Evolutionary conservation across 768 basidiomycete genomes (phyloP), one percentile per base, ranked within the genome.

Genomic region (Trichaptum fuscoviolaceum): DNA sequence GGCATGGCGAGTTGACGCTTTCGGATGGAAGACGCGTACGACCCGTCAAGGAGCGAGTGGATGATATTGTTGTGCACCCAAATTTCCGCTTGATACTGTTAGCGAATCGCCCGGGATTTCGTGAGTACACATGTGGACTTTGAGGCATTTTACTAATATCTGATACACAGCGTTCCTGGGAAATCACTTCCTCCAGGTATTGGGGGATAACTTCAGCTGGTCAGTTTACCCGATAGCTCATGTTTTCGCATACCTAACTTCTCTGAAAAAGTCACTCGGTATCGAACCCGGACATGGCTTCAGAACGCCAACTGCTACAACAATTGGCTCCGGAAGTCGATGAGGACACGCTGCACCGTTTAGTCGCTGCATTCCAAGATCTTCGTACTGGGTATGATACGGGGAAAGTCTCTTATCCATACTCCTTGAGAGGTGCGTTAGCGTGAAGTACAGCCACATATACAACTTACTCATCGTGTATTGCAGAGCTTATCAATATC

Each of bases 181-280:
- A 1, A 90, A 90, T 68, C 87, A 90, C 72, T 90, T 90, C 77
- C 75, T 89, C 24, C 87, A 90, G 70, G 88, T 90, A 17, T 80
- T 89, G 1, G 88, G 88, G 2, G 88, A 90, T 73, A 86, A 85
- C 70, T 89, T 90, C 73, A 86, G 86, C 68, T 79, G 76, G 71
- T 73, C 18, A 65, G 69, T 24, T 2, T 35, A 27, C 63, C 7
- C 4, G 35, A 7, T 30, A 7, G 65, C 66, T 18, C 24, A 10
- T 20, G 8, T 20, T 17, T 36, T 6, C 34, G 35, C n/a, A 24
- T 63, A 42, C 9, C 36, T 10, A 23, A 24, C 15, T 7, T 12
- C 7, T 9, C 24, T 25, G 42, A 20, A 24, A 20, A 23, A 80
- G 83, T 26, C 87, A 89, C 74, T 83, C 87, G 1, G 83, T 90